Conservation (phyloP, 768 basidiomycete genomes). For the Boletellus ananas region DNA sequence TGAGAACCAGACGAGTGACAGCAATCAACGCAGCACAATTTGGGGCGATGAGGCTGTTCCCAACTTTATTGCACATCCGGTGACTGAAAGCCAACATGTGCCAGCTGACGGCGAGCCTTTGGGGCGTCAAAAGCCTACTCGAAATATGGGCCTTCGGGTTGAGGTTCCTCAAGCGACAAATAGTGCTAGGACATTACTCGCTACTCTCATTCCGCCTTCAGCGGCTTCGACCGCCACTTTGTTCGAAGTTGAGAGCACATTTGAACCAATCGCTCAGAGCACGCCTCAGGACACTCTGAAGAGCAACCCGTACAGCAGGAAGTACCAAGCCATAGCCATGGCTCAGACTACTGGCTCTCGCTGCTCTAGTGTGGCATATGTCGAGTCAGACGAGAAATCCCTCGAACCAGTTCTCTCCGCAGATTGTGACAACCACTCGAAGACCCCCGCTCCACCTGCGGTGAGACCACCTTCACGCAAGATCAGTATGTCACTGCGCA, state of each 20-base stretch:
- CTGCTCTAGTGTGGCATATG: slow-evolving; percentile 63
- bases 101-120: slow-evolving; percentile 18
- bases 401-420: background rate
- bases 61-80: slow-evolving; percentile 31
- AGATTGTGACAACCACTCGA: slow-evolving; percentile 8
- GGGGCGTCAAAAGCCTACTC: slow-evolving; percentile 40
- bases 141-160: slow-evolving; percentile 44
- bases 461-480: no score
- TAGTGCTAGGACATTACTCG: slow-evolving; percentile 51
- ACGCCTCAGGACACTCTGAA: slow-evolving; percentile 53
- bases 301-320: slow-evolving; percentile 12
- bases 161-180: slow-evolving; percentile 49
- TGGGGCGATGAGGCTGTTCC: slow-evolving; percentile 41
- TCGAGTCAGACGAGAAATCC: slow-evolving; percentile 52
- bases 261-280: slow-evolving; percentile 45
- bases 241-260: slow-evolving; percentile 41
- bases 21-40: slow-evolving; percentile 46
- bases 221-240: slow-evolving; percentile 60
- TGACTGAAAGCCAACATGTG: slow-evolving; percentile 36
- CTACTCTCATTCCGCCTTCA: slow-evolving; percentile 44
- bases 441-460: no score
- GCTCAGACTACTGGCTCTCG: slow-evolving; percentile 26
- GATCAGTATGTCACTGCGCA: slow-evolving; percentile 30
- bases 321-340: slow-evolving; percentile 19
- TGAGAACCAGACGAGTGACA: slow-evolving; percentile 39